phyloP scores from a whole-genome alignment of 176 grass and related monocot species.

The Hsuehochloa calcarea region DNA sequence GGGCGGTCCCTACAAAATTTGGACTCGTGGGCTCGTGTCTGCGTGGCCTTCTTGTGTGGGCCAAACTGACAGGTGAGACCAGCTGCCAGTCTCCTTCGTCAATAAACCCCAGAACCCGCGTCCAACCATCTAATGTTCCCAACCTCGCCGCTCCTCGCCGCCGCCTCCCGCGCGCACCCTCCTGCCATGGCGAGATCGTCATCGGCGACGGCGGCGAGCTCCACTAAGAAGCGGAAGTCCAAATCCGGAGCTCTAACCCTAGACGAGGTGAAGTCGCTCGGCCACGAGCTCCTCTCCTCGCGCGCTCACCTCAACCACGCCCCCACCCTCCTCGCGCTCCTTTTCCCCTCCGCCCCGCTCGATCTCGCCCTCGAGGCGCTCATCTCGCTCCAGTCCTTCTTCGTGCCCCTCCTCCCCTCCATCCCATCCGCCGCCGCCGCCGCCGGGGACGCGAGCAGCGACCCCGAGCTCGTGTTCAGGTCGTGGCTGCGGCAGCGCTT shows the following conservation, averaged over 20 bases:
- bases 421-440: constrained; percentile 46
- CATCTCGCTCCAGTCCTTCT: constrained; percentile 88
- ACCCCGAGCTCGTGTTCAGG: constrained; percentile 63
- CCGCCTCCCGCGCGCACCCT: background rate
- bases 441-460: constrained; percentile 22
- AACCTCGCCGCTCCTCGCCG: constrained; percentile 16
- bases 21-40: background rate
- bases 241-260: constrained; percentile 31
- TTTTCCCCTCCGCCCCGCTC: constrained; percentile 49
- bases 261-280: constrained; percentile 55
- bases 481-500: constrained; percentile 70
- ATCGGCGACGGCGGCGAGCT: background rate
- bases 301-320: constrained; percentile 86
- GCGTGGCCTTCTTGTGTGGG: background rate
- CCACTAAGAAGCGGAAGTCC: constrained; percentile 32
- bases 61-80: background rate
- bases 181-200: constrained; percentile 33
- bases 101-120: constrained; percentile 33
- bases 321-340: constrained; percentile 64
- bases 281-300: constrained; percentile 70
- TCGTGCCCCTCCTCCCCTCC: constrained; percentile 69
- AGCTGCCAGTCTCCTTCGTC: background rate
- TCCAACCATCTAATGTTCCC: background rate
- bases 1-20: background rate
- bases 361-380: constrained; percentile 61